Base-by-base conservation (phyloP, 2,329 filamentous ascomycete genomes). In the Phaeomoniella chlamydospora region DNA sequence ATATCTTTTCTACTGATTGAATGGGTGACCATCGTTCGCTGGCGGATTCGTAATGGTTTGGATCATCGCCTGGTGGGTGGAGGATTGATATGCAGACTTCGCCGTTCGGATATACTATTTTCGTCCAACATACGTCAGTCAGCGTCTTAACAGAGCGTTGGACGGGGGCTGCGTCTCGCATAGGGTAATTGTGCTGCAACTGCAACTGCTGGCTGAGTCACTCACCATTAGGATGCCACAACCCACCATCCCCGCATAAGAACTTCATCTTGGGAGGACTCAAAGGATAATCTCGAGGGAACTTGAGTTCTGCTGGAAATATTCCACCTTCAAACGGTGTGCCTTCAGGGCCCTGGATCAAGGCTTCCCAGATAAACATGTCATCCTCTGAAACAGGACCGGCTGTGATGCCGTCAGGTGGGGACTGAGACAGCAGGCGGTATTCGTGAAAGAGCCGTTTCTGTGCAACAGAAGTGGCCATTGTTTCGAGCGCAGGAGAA, bases 31-130 rank as follows among this genome's bases (percentile, higher is more conserved):
- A 98, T 41, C 90, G 76, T 68, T 98, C 90, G 18, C 75, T 70
- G 12, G 86, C 87, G 16, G 73, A 72, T 59, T 98, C 90, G 64
- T 98, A 98, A 36, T 88, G 88, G 59, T 82, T 90, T 53, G 83
- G 77, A 54, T 98, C 90, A 52, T 94, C 87, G 61, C 84, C 87
- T 3, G 90, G 88, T 10, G 88, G 83, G 58, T 98, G 90, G 30
- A 98, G 70, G 61, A 98, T 98, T 31, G 83, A 92, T 57, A 98
- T 96, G 68, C 90, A 98, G 39, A 98, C 83, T 45, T 80, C 75
- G 50, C 90, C 90, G 52, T 74, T 76, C 5, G 74, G 65, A 63
- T 94, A 96, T 54, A 98, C 74, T 74, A 45, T 39, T 22, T 13
- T 9, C 29, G 15, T 16, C 26, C n/a, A 11, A 18, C 2, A 31